These are phyloP conservation scores for Ciborinia camelliae DNA, from an alignment of 2,329 filamentous ascomycete species.

Conservation along the genomic window DNA sequence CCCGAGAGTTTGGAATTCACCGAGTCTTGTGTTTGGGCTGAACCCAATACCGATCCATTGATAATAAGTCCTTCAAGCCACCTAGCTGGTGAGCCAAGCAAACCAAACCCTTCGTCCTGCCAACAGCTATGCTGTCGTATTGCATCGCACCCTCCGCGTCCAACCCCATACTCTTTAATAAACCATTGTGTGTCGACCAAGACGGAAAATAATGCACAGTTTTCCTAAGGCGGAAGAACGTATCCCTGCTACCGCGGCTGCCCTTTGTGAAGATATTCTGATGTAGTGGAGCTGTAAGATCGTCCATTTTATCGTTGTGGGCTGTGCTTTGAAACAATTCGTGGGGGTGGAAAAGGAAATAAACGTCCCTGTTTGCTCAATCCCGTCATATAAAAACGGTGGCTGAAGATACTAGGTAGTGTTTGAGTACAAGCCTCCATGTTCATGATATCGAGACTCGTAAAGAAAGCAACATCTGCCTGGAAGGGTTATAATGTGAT, in stretches of 20 bases:
- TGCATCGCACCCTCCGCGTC: background rate
- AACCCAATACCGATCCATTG: constrained; percentile 10
- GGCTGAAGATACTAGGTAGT: constrained; percentile 1
- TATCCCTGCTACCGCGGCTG: background rate
- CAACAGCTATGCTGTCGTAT: background rate
- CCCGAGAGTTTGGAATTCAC: constrained; percentile 12
- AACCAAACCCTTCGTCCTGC: background rate
- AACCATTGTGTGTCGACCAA: background rate
- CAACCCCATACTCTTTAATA: background rate
- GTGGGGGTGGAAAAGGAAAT: constrained; percentile 10
- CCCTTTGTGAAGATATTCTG: background rate
- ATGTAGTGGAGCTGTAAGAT: constrained; percentile 11
- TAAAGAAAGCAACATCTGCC: background rate
- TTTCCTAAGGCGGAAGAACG: background rate
- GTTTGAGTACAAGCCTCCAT: background rate
- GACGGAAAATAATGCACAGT: background rate
- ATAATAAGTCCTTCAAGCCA: background rate
- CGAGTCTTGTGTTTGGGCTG: constrained; percentile 11
- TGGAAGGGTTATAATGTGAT: background rate
- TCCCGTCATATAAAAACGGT: background rate
- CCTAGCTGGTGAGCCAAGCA: background rate
- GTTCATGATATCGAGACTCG: constrained; percentile 11
- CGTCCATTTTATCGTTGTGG: constrained; percentile 14
- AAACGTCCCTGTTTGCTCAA: constrained; percentile 10
- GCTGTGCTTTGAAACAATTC: constrained; percentile 19